Evolutionary conservation across 1,139 yeast species (phyloP).

Genomic region (Diutina catenulata): DNA sequence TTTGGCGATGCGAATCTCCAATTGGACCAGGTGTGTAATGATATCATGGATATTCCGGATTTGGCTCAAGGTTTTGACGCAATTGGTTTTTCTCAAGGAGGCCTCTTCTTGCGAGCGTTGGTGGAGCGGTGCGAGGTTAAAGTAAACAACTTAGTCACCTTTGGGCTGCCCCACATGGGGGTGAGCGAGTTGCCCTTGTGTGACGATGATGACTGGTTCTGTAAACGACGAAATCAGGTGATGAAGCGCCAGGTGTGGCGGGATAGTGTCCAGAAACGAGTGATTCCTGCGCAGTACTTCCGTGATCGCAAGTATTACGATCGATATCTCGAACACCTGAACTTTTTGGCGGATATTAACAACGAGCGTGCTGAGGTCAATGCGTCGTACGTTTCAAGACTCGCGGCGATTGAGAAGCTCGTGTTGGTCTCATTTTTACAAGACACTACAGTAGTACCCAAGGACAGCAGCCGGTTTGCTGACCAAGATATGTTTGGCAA

Average conservation of each 20-base stretch:
- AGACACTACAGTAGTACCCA: slow-evolving; percentile 64
- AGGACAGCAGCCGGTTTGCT: slow-evolving; percentile 56
- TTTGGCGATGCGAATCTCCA: slow-evolving; percentile 47
- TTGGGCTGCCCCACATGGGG: slow-evolving; percentile 80
- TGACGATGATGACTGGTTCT: slow-evolving; percentile 44
- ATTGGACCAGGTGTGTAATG: slow-evolving; percentile 26
- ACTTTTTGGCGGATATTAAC: slow-evolving; percentile 52
- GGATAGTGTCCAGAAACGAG: slow-evolving; percentile 39
- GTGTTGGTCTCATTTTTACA: slow-evolving; percentile 48
- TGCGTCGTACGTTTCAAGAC: slow-evolving; percentile 26
- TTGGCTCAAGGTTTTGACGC: slow-evolving; percentile 53
- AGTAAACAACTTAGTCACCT: slow-evolving; percentile 48
- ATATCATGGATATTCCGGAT: slow-evolving; percentile 26
- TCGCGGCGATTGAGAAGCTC: slow-evolving; percentile 34
- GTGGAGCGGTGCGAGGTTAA: slow-evolving; percentile 44
- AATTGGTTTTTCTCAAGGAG: slow-evolving; percentile 79
- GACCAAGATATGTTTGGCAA: slow-evolving; percentile 38
- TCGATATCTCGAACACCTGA: slow-evolving; percentile 36
- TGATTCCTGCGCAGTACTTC: slow-evolving; percentile 70
- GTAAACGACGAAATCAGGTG: slow-evolving; percentile 42
- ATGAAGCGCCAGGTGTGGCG: slow-evolving; percentile 55
- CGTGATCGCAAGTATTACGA: slow-evolving; percentile 40
- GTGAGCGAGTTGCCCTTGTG: slow-evolving; percentile 61
- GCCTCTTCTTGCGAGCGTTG: slow-evolving; percentile 56
- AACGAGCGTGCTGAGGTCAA: slow-evolving; percentile 31